A percentile compares a stretch with the other conserved stretches of the same genome.
These are phyloP conservation scores for Stephania cephalantha DNA, from an alignment of 164 flowering plant species.

Conservation along the genomic window DNA sequence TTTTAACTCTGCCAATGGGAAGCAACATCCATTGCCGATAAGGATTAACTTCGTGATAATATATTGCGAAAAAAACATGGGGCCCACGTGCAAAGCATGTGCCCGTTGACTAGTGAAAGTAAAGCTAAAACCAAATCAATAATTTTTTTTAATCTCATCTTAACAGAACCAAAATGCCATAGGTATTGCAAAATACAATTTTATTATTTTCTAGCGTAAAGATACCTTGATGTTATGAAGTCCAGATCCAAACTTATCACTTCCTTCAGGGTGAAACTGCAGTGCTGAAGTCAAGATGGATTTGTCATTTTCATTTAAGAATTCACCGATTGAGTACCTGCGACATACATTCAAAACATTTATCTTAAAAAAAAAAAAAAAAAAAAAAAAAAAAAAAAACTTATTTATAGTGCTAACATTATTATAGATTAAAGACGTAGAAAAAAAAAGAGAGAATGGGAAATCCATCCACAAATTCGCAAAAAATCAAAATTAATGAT, in stretches of 20 bases:
- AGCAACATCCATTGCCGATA: background rate
- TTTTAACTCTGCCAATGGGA: no score
- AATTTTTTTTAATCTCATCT: background rate
- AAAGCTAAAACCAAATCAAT: background rate
- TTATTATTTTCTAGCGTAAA: background rate
- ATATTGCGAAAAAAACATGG: background rate
- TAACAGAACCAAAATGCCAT: background rate
- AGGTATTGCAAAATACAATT: background rate
- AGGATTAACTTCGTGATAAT: background rate
- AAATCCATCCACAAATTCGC: no score
- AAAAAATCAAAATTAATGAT: background rate
- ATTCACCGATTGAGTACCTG: constrained; percentile 47
- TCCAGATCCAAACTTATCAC: constrained; percentile 67
- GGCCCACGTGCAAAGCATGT: background rate
- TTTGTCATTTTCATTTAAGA: constrained; percentile 47
- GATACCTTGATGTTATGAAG: constrained; percentile 60
- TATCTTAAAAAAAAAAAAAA: background rate
- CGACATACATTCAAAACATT: constrained; percentile 7
- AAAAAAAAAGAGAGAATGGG: no score
- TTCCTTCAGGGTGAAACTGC: constrained; percentile 55
- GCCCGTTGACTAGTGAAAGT: background rate
- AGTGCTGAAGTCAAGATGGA: constrained; percentile 45
- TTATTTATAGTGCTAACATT: background rate
- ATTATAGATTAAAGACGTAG: no score
- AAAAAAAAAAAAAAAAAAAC: background rate